Conservation (phyloP, 805 yeast species). For the Metschnikowia shivogae region DNA sequence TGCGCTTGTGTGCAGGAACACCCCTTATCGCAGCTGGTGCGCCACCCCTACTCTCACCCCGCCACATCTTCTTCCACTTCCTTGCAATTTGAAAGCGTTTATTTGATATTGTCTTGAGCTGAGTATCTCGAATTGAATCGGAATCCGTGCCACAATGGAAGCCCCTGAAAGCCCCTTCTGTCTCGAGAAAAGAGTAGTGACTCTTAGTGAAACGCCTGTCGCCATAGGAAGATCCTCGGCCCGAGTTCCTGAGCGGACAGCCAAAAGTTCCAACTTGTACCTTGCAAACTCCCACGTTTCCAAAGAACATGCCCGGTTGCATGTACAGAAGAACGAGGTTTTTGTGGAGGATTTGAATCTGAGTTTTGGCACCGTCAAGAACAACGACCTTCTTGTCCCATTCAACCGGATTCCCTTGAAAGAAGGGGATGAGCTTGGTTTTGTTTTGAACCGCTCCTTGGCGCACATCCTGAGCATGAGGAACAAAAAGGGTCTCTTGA, state of each 20-base stretch:
- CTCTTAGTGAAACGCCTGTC: conserved; percentile 6
- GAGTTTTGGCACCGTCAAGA: conserved; percentile 38
- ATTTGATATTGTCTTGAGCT: too few species aligned
- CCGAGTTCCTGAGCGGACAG: conserved; percentile 24
- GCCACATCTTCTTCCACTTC: too few species aligned
- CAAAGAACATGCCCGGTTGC: conserved; percentile 33
- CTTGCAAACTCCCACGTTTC: conserved; percentile 36
- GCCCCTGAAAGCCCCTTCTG: background rate
- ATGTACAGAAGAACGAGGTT: conserved; percentile 17
- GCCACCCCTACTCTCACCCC: conserved; percentile 1
- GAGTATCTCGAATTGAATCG: background rate
- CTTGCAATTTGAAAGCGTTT: too few species aligned
- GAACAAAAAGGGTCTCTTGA: conserved; percentile 1
- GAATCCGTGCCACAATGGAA: background rate
- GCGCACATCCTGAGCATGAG: conserved; percentile 5
- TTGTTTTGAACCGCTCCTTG: conserved; percentile 32
- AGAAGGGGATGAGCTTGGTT: conserved; percentile 30
- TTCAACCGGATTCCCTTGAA: conserved; percentile 7
- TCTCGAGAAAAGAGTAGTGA: conserved; percentile 3
- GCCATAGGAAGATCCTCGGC: conserved; percentile 28
- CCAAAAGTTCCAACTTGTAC: conserved; percentile 27
- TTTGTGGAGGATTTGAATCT: conserved; percentile 29
- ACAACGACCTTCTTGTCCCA: conserved; percentile 24
- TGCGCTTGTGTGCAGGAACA: background rate
- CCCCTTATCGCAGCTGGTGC: conserved; percentile 1